phyloP scores from a whole-genome alignment of 2,329 filamentous ascomycete species.

The Emmonsiellopsis sp. region DNA sequence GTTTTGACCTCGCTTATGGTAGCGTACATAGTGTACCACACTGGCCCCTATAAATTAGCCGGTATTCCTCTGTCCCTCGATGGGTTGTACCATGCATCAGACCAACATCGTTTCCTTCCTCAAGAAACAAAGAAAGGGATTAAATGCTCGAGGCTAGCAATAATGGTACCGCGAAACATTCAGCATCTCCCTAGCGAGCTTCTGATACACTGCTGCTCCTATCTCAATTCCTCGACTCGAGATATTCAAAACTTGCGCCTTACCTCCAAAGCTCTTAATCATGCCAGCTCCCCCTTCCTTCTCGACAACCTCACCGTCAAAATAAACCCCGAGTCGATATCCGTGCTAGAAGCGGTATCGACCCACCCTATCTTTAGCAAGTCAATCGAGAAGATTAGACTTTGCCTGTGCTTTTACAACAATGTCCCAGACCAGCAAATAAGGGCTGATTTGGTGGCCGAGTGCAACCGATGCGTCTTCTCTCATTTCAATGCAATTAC shows the following conservation, averaged over 20 bases:
- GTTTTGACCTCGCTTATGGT: too few species aligned
- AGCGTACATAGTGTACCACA: too few species aligned
- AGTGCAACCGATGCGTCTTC: background rate
- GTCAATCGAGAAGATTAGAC: background rate
- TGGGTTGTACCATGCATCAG: background rate
- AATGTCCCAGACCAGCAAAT: background rate
- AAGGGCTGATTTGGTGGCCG: background rate
- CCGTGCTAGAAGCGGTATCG: background rate
- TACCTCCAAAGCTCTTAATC: background rate
- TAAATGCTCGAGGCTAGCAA: background rate
- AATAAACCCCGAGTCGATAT: background rate
- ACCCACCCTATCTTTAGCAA: background rate
- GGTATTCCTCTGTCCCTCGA: too few species aligned
- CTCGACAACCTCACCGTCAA: background rate
- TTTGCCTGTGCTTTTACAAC: background rate
- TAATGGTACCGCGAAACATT: background rate
- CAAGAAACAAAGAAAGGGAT: too few species aligned
- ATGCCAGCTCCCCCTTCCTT: background rate
- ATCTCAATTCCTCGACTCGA: background rate
- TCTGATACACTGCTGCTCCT: background rate
- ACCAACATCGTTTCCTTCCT: too few species aligned
- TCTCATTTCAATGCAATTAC: background rate
- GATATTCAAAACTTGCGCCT: background rate
- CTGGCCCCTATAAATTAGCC: too few species aligned
- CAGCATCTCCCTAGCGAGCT: background rate